phyloP scores from a whole-genome alignment of 495 filamentous ascomycete species.

The Penicillium robsamsonii region DNA sequence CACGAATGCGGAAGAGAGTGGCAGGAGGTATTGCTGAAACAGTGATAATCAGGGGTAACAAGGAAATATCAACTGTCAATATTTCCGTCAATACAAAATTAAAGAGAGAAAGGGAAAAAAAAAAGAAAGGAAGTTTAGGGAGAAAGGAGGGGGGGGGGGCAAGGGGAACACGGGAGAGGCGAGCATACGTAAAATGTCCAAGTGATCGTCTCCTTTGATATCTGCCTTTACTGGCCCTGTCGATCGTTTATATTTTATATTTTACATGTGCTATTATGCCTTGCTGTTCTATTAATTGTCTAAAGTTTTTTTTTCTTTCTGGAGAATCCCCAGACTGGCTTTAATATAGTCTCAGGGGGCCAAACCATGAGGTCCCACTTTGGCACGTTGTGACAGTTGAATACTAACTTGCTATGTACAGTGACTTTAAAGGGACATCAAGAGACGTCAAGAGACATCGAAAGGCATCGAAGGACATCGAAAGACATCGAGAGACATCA shows the following conservation, averaged over 20 bases:
- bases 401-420: neutral
- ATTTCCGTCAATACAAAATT: neutral
- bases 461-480: too few relatives aligned
- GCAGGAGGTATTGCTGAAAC: conserved; percentile 10
- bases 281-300: too few relatives aligned
- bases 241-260: neutral
- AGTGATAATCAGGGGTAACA: conserved; percentile 2
- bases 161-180: conserved; percentile 17
- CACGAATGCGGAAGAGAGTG: conserved; percentile 18
- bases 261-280: neutral
- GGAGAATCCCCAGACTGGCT: conserved; percentile 15
- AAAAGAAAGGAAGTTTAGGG: conserved; percentile 3
- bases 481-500: neutral
- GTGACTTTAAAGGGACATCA: neutral
- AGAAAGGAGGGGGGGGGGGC: conserved; percentile 3
- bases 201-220: conserved; percentile 1
- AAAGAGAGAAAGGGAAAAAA: conserved; percentile 5
- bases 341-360: conserved; percentile 18
- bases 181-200: conserved; percentile 10
- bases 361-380: conserved; percentile 19
- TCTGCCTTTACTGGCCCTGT: neutral
- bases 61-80: too few relatives aligned
- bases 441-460: too few relatives aligned
- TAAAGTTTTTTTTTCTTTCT: neutral
- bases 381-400: conserved; percentile 3